Base-by-base conservation (phyloP, 1,284 basidiomycete species). In the Tilletia indica region DNA sequence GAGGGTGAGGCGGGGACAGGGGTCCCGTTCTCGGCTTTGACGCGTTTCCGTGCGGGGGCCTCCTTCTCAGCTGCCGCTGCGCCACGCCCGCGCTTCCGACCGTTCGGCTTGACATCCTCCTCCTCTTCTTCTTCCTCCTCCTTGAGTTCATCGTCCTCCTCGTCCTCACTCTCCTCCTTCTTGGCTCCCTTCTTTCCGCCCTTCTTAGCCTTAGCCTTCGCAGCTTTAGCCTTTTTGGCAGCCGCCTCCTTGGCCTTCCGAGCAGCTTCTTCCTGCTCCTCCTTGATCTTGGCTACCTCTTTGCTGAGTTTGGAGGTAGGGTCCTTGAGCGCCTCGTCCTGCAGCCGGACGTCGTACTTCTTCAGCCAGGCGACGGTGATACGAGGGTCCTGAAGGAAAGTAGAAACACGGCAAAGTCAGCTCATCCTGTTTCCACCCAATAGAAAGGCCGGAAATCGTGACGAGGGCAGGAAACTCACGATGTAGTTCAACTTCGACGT, bases 401-500 rank as follows among this genome's bases (percentile, higher is more conserved):
- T 39, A 16, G 45, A 45, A 19, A 12, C 9, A 34, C 31, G 68
- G 36, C 6, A 54, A 45, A 6, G 68, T 54, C 6, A 54, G 45
- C 3, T 34, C 2, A 36, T 14, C 31, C 12, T 16, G 2, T 54
- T 8, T 11, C 25, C 5, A 25, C 34, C 21, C 51, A 31, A 47
- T 16, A 49, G 39, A 34, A 8, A 4, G 56, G 25, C 12, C 12
- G 1, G 1, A 58, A 14, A 2, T 8, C 1, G 42, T 3, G 42
- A 45, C 1, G 3, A 1, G 14, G 42, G 14, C 9, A 45, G 42
- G 2, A 36, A 47, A 61, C 70, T 67, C 45, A 67, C 66, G 38
- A 84, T 84, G 74, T 84, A 84, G 75, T 84, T 84, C 70, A 84
- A 74, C 75, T 84, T 84, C 0, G 82, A 83, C 19, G 82, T 84